Evolutionary conservation across 2,329 filamentous ascomycete species (phyloP).

Genomic region (Microsporum ferrugineum): DNA sequence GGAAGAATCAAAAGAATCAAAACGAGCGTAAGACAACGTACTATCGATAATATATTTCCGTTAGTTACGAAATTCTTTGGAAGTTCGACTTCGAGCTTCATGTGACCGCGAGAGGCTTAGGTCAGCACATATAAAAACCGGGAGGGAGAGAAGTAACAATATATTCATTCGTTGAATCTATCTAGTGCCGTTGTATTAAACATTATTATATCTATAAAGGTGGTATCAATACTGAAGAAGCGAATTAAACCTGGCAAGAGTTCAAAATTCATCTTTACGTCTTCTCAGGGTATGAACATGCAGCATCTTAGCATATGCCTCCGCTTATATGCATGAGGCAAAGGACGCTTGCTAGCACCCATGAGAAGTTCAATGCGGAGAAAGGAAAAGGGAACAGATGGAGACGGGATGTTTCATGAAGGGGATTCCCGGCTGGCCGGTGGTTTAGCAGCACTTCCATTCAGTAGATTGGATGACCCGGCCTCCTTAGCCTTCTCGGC

Average conservation of each 20-base stretch:
- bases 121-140: background rate
- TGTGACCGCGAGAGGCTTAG: background rate
- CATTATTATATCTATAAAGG: conserved; percentile 1
- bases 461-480: background rate
- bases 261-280: background rate
- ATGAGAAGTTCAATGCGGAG: background rate
- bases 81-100: background rate
- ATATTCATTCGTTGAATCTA: background rate
- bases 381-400: background rate
- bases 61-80: too few species aligned
- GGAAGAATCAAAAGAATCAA: background rate
- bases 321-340: background rate
- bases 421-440: background rate
- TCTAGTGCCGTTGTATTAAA: conserved; percentile 2
- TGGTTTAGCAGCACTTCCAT: background rate
- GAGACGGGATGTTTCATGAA: background rate
- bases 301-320: background rate
- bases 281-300: background rate
- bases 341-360: background rate
- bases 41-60: too few species aligned
- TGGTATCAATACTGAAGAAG: conserved; percentile 4
- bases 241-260: background rate
- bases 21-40: background rate
- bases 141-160: background rate
- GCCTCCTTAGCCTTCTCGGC: background rate